Evolutionary conservation across 148 eudicot species (phyloP), one percentile per base, ranked within the genome.

Genomic region (Amaranthus palmeri): DNA sequence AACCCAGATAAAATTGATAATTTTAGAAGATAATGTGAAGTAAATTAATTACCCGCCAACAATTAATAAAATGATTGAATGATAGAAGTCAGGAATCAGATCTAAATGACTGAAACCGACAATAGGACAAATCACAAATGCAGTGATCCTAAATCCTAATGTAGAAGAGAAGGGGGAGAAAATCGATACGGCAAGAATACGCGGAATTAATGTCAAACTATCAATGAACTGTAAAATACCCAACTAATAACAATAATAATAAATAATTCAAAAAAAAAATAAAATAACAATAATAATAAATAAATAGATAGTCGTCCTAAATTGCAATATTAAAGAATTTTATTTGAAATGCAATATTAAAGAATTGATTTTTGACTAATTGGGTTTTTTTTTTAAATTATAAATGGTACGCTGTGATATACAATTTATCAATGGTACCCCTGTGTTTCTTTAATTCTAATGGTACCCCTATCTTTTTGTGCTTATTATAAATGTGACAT

Each of bases 101-200:
- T 88, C 89, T 82, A 51, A 74, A 75, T 7, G 82, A 82, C 64
- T 76, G 68, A 62, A 79, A 73, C 73, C 71, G 76, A 79, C 80
- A 81, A 77, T 55, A 69, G 63, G 76, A 72, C 80, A 46, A 77
- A 25, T 25, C 36, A 25, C 36, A 25, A 78, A 65, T 54, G 59
- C 48, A 54, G 61, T 6, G 43, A 18, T 58, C 44, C 11, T 62
- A 45, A 40, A 18, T 58, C 44, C 11, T 62, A 45, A 40, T 64
- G 68, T 44, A 44, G 50, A 63, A n/a, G 25, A 44, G 50, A 44
- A 61, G 13, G 50, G 67, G 50, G 67, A 45, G 67, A 63, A 64
- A 64, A 46, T 64, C 41, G 68, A 45, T 52, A 64, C 68, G 68
- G 68, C 53, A 64, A 46, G 10, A 3, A 64, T 64, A 83, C 88